These are phyloP conservation scores for Collariella sp. DNA, from an alignment of 495 filamentous ascomycete species.

Conservation along the genomic window DNA sequence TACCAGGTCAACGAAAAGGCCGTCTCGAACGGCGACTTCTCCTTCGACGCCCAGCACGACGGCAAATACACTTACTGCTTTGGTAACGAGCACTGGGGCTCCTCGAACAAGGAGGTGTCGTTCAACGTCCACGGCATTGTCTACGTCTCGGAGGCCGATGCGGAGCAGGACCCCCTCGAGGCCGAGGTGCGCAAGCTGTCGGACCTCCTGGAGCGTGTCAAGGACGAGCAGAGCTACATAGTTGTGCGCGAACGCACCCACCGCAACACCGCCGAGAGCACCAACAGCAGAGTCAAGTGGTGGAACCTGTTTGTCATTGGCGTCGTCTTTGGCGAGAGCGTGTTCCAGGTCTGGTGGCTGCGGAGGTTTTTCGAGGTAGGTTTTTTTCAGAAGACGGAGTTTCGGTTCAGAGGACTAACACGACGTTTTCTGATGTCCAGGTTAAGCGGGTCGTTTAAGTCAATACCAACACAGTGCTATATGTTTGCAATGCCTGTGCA, in stretches of 20 bases:
- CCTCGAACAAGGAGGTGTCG: slow-evolving; percentile 88
- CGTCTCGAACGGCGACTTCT: slow-evolving; percentile 83
- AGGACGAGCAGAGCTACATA: slow-evolving; percentile 97
- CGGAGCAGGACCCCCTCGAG: slow-evolving; percentile 80
- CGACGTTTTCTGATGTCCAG: slow-evolving; percentile 6
- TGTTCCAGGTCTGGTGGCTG: slow-evolving; percentile 99
- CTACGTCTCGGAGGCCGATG: slow-evolving; percentile 84
- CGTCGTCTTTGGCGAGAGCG: slow-evolving; percentile 80
- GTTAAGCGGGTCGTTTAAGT: slow-evolving; percentile 32
- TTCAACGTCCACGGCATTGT: slow-evolving; percentile 99
- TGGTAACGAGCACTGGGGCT: slow-evolving; percentile 93
- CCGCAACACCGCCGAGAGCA: slow-evolving; percentile 97
- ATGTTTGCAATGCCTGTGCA: slow-evolving; percentile 6
- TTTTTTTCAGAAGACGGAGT: background rate
- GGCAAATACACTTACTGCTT: slow-evolving; percentile 96
- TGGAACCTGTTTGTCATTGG: slow-evolving; percentile 96
- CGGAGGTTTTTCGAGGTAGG: slow-evolving; percentile 95
- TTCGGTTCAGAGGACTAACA: background rate
- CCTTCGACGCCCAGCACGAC: slow-evolving; percentile 76
- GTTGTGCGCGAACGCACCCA: slow-evolving; percentile 90
- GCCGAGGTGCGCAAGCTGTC: slow-evolving; percentile 79
- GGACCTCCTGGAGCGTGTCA: slow-evolving; percentile 80
- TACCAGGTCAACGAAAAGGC: slow-evolving; percentile 70
- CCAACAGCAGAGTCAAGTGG: slow-evolving; percentile 95
- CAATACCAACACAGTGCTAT: background rate